Evolutionary conservation across 345 rosid genomes (phyloP).

Genomic region (Odontarrhena argentea): DNA sequence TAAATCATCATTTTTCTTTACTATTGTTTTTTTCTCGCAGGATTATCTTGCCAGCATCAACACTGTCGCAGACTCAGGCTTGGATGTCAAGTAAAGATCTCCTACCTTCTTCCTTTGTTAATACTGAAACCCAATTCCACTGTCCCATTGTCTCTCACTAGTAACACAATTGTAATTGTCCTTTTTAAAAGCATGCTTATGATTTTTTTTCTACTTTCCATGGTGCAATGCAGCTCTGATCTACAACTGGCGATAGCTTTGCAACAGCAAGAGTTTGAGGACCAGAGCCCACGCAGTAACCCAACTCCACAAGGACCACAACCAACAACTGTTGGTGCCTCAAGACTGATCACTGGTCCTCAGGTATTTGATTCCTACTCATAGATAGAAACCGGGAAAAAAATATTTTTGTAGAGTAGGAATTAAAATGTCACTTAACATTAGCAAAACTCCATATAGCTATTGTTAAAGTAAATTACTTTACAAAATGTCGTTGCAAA

Average conservation of each 20-base stretch:
- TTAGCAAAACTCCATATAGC: no score
- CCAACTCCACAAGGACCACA: conserved; percentile 71
- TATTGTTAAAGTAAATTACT: not conserved
- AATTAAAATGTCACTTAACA: not conserved
- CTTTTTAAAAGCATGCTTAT: conserved; percentile 3
- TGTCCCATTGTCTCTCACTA: not conserved
- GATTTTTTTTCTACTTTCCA: conserved; percentile 1
- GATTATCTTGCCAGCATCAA: conserved; percentile 88
- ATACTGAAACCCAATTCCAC: not conserved
- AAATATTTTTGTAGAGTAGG: not conserved
- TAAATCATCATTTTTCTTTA: conserved; percentile 15
- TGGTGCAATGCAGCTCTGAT: conserved; percentile 70
- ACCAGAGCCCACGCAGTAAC: conserved; percentile 63
- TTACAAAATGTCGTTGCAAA: not conserved
- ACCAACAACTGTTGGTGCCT: conserved; percentile 49
- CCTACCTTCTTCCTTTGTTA: conserved; percentile 1
- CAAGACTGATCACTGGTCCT: conserved; percentile 83
- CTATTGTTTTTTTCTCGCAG: conserved; percentile 42
- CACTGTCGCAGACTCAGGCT: conserved; percentile 58
- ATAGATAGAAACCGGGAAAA: not conserved
- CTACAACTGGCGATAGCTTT: conserved; percentile 94
- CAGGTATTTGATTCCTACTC: conserved; percentile 51
- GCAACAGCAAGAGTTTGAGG: conserved; percentile 96
- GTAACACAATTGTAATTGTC: not conserved
- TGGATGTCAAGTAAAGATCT: conserved; percentile 64